A percentile compares a stretch with the other conserved stretches of the same genome.
These are phyloP conservation scores for Exophiala xenobiotica DNA, from an alignment of 2,329 filamentous ascomycete species.

Conservation along the genomic window DNA sequence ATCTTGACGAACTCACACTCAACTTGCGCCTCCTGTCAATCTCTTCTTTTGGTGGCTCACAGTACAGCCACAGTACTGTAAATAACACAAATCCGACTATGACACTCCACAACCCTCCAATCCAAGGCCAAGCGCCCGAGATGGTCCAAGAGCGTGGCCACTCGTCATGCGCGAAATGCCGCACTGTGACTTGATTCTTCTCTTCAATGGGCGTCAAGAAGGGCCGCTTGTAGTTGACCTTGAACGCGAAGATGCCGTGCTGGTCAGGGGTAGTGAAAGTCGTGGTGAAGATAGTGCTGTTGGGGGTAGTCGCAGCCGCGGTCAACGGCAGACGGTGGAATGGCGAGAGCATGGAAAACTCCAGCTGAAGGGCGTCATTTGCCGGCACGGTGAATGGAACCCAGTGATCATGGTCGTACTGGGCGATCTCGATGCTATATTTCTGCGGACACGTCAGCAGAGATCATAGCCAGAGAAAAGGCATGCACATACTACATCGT, in stretches of 20 bases:
- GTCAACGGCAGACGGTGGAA: constrained; percentile 83
- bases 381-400: constrained; percentile 68
- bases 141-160: constrained; percentile 90
- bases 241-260: constrained; percentile 99
- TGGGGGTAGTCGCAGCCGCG: constrained; percentile 57
- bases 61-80: constrained; percentile 83
- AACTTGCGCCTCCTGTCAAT: constrained; percentile 19
- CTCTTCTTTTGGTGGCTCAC: constrained; percentile 51
- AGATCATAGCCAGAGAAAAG: neutral
- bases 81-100: constrained; percentile 82
- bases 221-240: constrained; percentile 93
- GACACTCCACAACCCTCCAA: constrained; percentile 81
- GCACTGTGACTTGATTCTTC: constrained; percentile 90
- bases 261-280: constrained; percentile 88
- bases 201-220: constrained; percentile 88
- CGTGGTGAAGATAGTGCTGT: constrained; percentile 70
- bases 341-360: constrained; percentile 97
- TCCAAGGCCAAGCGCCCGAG: constrained; percentile 90
- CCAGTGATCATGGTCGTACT: constrained; percentile 75
- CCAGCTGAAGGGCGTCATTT: constrained; percentile 79
- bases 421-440: constrained; percentile 84
- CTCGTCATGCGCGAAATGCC: constrained; percentile 96
- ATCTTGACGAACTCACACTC: constrained; percentile 20
- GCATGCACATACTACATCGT: constrained; percentile 75
- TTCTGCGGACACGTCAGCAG: constrained; percentile 54